phyloP scores from a whole-genome alignment of 495 filamentous ascomycete genomes.

The Trichoderma orchidacearum region DNA sequence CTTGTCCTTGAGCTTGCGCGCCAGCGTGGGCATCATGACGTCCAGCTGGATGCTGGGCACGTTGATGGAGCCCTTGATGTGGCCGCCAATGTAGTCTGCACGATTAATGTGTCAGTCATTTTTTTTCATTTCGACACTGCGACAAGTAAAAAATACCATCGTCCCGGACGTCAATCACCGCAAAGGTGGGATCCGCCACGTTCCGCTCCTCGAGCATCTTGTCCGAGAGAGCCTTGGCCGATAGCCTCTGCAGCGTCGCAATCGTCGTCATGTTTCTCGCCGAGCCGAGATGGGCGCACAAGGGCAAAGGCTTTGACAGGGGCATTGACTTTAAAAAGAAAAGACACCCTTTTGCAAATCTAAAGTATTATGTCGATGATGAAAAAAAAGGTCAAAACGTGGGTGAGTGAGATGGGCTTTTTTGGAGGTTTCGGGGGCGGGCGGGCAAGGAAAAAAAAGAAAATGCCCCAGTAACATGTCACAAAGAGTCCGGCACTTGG shows the following conservation, averaged over 20 bases:
- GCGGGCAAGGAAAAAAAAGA: too few relatives aligned
- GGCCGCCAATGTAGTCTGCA: constrained; percentile 81
- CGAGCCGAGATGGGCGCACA: too few relatives aligned
- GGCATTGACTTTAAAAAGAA: too few relatives aligned
- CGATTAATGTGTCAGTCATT: background rate
- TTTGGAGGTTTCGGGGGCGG: too few relatives aligned
- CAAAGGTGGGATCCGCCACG: constrained; percentile 25
- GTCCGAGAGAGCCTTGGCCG: constrained; percentile 40
- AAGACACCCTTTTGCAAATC: too few relatives aligned
- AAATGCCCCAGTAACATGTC: too few relatives aligned
- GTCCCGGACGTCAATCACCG: constrained; percentile 77
- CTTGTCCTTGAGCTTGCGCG: constrained; percentile 63
- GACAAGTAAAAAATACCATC: constrained; percentile 29
- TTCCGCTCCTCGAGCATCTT: constrained; percentile 17
- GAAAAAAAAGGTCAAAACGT: too few relatives aligned
- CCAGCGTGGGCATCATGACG: constrained; percentile 62
- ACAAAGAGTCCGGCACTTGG: too few relatives aligned
- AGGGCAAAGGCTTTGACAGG: too few relatives aligned
- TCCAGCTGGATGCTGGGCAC: constrained; percentile 62
- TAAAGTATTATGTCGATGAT: too few relatives aligned
- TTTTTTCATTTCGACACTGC: background rate
- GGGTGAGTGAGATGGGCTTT: too few relatives aligned
- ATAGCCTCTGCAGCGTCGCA: constrained; percentile 46
- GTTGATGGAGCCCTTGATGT: constrained; percentile 67
- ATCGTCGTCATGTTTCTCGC: constrained; percentile 40